Conservation (phyloP, 805 yeast species). For the Metschnikowia anglica region DNA sequence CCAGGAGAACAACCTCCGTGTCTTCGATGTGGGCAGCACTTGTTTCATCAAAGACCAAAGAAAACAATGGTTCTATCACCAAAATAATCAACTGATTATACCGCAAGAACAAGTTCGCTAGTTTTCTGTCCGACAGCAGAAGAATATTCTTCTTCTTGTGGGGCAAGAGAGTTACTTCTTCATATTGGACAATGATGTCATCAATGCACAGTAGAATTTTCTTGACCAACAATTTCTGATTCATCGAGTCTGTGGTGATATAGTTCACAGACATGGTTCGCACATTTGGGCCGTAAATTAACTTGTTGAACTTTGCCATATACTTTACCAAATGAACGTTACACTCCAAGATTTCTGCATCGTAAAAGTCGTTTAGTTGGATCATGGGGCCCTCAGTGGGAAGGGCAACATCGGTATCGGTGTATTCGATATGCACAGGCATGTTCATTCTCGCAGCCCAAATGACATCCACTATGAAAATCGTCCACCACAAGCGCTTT, state of each 20-base stretch:
- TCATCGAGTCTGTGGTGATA: slow-evolving; percentile 41
- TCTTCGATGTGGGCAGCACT: slow-evolving; percentile 25
- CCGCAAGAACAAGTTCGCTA: slow-evolving; percentile 36
- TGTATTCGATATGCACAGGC: slow-evolving; percentile 42
- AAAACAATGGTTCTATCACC: slow-evolving; percentile 35
- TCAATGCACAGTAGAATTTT: slow-evolving; percentile 30
- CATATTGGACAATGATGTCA: slow-evolving; percentile 34
- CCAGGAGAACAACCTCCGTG: slow-evolving; percentile 24
- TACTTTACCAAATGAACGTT: slow-evolving; percentile 42
- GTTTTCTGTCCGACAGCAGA: slow-evolving; percentile 25
- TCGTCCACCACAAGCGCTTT: slow-evolving; percentile 44
- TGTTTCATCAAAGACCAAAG: slow-evolving; percentile 29
- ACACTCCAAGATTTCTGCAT: slow-evolving; percentile 30
- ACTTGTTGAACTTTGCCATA: slow-evolving; percentile 34
- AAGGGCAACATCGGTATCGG: slow-evolving; percentile 44
- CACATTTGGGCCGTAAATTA: slow-evolving; percentile 42
- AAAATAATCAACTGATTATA: slow-evolving; percentile 35
- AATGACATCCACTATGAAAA: slow-evolving; percentile 38
- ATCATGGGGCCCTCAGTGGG: slow-evolving; percentile 33
- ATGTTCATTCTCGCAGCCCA: slow-evolving; percentile 41
- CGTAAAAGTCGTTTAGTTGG: slow-evolving; percentile 32
- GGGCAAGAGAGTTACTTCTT: slow-evolving; percentile 28
- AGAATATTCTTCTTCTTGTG: slow-evolving; percentile 25
- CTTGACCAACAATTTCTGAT: slow-evolving; percentile 33
- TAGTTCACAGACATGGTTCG: slow-evolving; percentile 41